Conservation (phyloP, 2,329 filamentous ascomycete species). For the Colletotrichum incanum region DNA sequence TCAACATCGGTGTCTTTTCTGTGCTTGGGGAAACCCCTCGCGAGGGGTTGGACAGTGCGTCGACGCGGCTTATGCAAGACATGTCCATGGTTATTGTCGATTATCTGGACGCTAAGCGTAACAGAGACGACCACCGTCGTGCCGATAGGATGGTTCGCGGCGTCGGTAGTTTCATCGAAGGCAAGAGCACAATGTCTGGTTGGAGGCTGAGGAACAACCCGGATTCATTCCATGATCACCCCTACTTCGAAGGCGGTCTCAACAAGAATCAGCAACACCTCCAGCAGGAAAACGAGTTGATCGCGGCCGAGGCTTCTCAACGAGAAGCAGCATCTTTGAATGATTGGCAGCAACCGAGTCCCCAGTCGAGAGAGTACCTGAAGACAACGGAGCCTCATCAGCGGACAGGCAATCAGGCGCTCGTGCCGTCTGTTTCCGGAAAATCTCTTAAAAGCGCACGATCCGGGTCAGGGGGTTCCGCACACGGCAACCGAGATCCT, state of each 20-base stretch:
- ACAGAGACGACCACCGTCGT: conserved; percentile 48
- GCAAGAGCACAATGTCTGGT: conserved; percentile 48
- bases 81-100: conserved; percentile 53
- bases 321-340: background rate
- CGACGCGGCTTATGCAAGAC: conserved; percentile 47
- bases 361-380: background rate
- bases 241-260: conserved; percentile 39
- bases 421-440: background rate
- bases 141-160: conserved; percentile 57
- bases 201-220: conserved; percentile 42
- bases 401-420: background rate
- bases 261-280: conserved; percentile 42
- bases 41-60: conserved; percentile 48
- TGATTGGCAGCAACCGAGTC: background rate
- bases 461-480: conserved; percentile 46
- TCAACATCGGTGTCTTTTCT: conserved; percentile 61
- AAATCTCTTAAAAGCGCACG: conserved; percentile 45
- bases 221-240: conserved; percentile 30
- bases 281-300: conserved; percentile 45
- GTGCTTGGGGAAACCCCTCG: conserved; percentile 52
- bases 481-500: rapidly evolving
- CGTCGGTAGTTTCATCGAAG: conserved; percentile 55
- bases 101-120: conserved; percentile 53
- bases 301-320: conserved; percentile 51
- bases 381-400: too few species aligned